Percentiles rank a stretch among this genome's conserved stretches.
Evolutionary conservation across 2,329 filamentous ascomycete genomes (phyloP).

Genomic region (Eutypa lata): DNA sequence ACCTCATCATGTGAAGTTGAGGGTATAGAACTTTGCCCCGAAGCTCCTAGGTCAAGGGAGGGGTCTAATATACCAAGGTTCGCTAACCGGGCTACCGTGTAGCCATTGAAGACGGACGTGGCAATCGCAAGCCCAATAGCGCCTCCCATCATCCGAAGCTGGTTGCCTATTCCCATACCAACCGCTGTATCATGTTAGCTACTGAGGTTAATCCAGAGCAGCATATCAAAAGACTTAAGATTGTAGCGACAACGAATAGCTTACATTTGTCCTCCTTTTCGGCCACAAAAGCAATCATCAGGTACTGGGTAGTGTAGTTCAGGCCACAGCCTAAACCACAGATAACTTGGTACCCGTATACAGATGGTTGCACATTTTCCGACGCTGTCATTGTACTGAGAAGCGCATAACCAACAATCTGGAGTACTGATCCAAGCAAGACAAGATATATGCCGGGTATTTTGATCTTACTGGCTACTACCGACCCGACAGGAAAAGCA

Average conservation of each 20-base stretch:
- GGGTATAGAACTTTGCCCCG: not conserved
- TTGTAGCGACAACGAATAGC: not conserved
- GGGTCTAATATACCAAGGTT: not conserved
- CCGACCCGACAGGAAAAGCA: not conserved
- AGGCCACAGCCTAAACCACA: conserved; percentile 9
- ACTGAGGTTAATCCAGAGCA: too few relatives aligned
- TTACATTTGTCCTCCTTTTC: conserved; percentile 2
- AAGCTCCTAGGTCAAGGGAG: not conserved
- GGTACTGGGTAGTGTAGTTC: not conserved
- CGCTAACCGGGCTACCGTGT: not conserved
- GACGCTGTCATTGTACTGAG: conserved; percentile 1
- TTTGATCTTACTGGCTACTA: not conserved
- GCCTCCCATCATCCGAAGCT: conserved; percentile 9
- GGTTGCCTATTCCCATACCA: conserved; percentile 6
- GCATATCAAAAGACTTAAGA: not conserved
- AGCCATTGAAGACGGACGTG: conserved; percentile 10
- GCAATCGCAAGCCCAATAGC: conserved; percentile 5
- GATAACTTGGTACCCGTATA: conserved; percentile 10
- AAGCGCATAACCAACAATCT: conserved; percentile 8
- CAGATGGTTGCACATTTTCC: not conserved
- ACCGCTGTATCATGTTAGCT: too few relatives aligned
- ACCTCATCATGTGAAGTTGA: not conserved
- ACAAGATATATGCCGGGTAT: conserved; percentile 4
- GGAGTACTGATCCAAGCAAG: conserved; percentile 2
- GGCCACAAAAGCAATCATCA: conserved; percentile 4